Percentiles rank a stretch among this genome's conserved stretches.
These are phyloP conservation scores for Diophrys appendiculata DNA, from an alignment of 73 alveolate genomes.

Conservation along the genomic window DNA sequence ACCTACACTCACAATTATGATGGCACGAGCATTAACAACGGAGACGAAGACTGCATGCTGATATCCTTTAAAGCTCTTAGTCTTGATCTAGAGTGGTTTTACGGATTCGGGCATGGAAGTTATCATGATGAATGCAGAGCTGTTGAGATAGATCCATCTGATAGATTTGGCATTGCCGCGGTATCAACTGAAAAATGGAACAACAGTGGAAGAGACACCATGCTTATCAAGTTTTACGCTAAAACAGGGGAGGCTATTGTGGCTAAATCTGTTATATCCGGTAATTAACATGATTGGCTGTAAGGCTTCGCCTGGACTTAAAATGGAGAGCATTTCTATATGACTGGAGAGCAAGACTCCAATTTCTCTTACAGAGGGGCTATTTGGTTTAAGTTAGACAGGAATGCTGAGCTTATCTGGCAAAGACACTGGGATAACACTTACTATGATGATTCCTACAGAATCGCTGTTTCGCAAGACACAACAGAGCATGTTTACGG, in stretches of 20 bases:
- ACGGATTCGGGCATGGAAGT: neutral
- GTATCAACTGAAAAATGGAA: neutral
- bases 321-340: neutral
- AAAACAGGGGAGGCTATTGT: neutral
- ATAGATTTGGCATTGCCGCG: neutral
- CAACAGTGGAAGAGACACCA: neutral
- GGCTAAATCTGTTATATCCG: neutral
- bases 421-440: neutral
- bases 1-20: neutral
- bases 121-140: neutral
- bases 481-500: neutral
- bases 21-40: neutral
- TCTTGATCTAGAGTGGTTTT: neutral
- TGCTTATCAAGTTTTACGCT: neutral
- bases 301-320: neutral
- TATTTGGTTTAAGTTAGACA: neutral
- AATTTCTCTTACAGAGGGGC: neutral
- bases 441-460: neutral
- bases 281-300: neutral
- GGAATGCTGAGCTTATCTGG: neutral
- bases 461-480: neutral
- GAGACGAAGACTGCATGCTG: neutral
- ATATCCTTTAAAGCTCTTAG: no score
- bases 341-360: neutral
- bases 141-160: neutral